These are phyloP conservation scores for Emmonsiellopsis sp. DNA, from an alignment of 2,329 filamentous ascomycete species.

Conservation along the genomic window DNA sequence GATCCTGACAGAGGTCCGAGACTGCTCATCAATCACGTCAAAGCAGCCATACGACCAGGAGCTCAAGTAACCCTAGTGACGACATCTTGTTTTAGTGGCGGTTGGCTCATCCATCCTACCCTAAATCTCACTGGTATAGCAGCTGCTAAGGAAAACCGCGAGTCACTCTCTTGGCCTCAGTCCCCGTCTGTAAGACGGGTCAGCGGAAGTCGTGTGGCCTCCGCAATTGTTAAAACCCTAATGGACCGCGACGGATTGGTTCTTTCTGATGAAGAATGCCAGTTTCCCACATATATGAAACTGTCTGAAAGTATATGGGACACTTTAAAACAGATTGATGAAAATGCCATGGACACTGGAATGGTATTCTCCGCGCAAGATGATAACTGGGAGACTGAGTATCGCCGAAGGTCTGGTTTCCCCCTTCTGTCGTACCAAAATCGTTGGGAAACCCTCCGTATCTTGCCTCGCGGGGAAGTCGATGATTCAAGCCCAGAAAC, in stretches of 20 bases:
- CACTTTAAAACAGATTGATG: not conserved
- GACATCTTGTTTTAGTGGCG: not conserved
- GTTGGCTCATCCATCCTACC: not conserved
- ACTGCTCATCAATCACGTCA: not conserved
- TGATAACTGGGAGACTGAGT: not conserved
- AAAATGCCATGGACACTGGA: not conserved
- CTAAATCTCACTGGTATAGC: not conserved
- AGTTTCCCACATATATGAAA: not conserved
- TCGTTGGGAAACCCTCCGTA: not conserved
- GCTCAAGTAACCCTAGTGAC: not conserved
- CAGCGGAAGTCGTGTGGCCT: conserved; percentile 8
- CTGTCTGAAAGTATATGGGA: not conserved
- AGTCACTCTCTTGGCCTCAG: conserved; percentile 8
- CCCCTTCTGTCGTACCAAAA: not conserved
- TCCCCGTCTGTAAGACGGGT: conserved; percentile 6
- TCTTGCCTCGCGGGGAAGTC: not conserved
- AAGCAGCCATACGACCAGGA: not conserved
- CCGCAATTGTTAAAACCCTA: conserved; percentile 8
- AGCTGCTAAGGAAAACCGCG: not conserved
- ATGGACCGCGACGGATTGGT: not conserved
- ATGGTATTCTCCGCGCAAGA: not conserved
- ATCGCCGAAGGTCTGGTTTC: not conserved
- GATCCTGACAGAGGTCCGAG: not conserved
- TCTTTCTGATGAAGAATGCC: too few species aligned
- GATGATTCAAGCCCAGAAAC: not conserved